Evolutionary conservation across 1,284 basidiomycete genomes (phyloP).

Genomic region (Papiliotrema fonsecae): DNA sequence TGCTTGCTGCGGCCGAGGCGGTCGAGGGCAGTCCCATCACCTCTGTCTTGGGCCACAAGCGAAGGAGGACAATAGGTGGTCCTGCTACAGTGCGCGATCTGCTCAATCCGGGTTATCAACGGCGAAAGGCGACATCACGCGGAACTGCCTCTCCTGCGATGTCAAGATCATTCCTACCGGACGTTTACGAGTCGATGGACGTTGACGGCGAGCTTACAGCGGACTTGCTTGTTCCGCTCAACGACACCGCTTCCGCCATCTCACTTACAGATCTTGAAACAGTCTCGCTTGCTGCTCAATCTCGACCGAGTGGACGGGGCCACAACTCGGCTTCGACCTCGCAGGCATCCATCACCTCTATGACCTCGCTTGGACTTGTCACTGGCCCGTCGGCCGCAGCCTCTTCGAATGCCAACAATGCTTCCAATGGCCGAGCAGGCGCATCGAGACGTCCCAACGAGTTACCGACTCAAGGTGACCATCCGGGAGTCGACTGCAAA

Average conservation of each 20-base stretch:
- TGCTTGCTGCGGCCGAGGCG: slow-evolving; percentile 40
- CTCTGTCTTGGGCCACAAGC: slow-evolving; percentile 34
- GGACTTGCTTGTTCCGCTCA: slow-evolving; percentile 19
- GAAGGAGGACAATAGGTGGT: slow-evolving; percentile 37
- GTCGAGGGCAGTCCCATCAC: slow-evolving; percentile 40
- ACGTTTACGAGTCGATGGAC: slow-evolving; percentile 16
- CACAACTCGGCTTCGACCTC: slow-evolving; percentile 25
- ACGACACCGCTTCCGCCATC: slow-evolving; percentile 11
- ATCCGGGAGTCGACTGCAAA: slow-evolving; percentile 44
- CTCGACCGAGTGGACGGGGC: slow-evolving; percentile 2
- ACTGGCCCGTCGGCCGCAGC: neutral
- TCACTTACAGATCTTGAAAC: slow-evolving; percentile 13
- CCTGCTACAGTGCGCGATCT: slow-evolving; percentile 18
- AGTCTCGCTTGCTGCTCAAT: slow-evolving; percentile 6
- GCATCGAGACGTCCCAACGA: slow-evolving; percentile 36
- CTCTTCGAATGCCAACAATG: neutral
- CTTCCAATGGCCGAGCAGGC: neutral
- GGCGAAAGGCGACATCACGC: slow-evolving; percentile 10
- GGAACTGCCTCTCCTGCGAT: slow-evolving; percentile 19
- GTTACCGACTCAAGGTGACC: slow-evolving; percentile 36
- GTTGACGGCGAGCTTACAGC: slow-evolving; percentile 14
- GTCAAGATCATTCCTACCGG: slow-evolving; percentile 14
- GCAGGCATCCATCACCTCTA: slow-evolving; percentile 27
- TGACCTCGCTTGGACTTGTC: slow-evolving; percentile 2
- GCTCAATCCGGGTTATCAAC: slow-evolving; percentile 10